Base-by-base conservation (phyloP, 352 stramenopile genomes). In the Pythium phragmiticola region DNA sequence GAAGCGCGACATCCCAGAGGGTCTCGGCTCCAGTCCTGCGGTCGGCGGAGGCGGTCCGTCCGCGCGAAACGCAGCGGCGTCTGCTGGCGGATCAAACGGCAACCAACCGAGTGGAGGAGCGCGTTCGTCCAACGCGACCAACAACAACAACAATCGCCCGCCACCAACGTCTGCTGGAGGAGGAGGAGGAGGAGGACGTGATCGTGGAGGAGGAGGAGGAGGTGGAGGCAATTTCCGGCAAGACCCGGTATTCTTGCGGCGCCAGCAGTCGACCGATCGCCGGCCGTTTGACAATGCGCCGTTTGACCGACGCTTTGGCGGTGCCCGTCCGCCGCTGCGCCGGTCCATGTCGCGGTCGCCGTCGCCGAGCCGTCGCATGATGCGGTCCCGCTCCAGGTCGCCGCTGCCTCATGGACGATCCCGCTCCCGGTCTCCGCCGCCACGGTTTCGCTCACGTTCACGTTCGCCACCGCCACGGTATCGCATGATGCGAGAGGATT, bases 321-420 rank as follows among this genome's bases (percentile, higher is more conserved):
- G 23, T 41, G 8, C 39, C 8, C 39, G 65, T 9, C 74, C 75
- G 4, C 76, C 69, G 7, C 74, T 69, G 11, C 64, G 75, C 4
- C 81, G 79, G 21, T 85, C 79, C 9, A 75, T 83, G 12, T 89
- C 79, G 21, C 77, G 80, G 11, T 90, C 80, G 21, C 60, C 66
- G 58, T 70, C 72, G 21, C 65, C 58, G 5, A 55, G 57, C 34
- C 46, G 47, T 11, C 56, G 56, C 6, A 52, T 54, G 56, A 58
- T 73, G 67, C 62, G 72, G 34, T 75, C 72, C 46, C 63, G 68
- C 7, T 75, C 74, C 17, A 73, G 80, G n/a, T 90, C 75, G 4
- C 73, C 75, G 4, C 61, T 56, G 62, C 21, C 72, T 65, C 36
- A 69, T 52, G 57, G 51, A 0, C 54, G 66, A 5, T 72, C 66